These are phyloP conservation scores for Aegilops tauschii DNA, from an alignment of 176 grass and related monocot genomes.

Conservation along the genomic window DNA sequence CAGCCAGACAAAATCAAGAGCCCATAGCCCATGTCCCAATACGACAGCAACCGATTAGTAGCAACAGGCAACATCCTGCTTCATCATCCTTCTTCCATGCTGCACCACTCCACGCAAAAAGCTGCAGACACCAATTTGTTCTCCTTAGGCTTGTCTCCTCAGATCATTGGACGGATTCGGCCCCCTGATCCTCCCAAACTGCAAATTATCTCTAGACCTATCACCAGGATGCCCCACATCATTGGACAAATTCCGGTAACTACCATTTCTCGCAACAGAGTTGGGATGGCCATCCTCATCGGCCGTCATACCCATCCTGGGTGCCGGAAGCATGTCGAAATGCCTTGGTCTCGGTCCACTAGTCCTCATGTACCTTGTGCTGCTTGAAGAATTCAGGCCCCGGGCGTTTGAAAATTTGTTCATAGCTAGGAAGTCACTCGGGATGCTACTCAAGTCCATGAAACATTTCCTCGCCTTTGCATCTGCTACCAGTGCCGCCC, in stretches of 20 bases:
- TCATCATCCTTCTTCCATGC: conserved; percentile 23
- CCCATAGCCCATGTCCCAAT: conserved; percentile 10
- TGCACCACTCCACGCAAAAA: not conserved
- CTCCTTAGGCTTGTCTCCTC: conserved; percentile 53
- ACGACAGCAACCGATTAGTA: conserved; percentile 7
- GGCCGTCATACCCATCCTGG: conserved; percentile 50
- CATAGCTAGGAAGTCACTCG: conserved; percentile 67
- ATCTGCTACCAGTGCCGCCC: conserved; percentile 87
- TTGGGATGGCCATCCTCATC: conserved; percentile 58
- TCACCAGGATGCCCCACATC: conserved; percentile 58
- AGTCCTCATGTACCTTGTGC: conserved; percentile 59
- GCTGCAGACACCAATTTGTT: conserved; percentile 2
- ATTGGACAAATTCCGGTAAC: conserved; percentile 50
- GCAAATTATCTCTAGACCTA: conserved; percentile 48
- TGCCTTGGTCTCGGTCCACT: conserved; percentile 52
- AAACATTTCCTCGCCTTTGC: conserved; percentile 94
- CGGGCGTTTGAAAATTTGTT: conserved; percentile 49
- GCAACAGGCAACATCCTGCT: not conserved
- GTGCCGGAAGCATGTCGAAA: conserved; percentile 57
- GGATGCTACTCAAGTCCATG: conserved; percentile 77
- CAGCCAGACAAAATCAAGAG: conserved; percentile 14
- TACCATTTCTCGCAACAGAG: conserved; percentile 65
- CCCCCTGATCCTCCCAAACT: conserved; percentile 51
- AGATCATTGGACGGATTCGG: conserved; percentile 60
- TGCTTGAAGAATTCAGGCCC: conserved; percentile 53